Conservation (phyloP, 1,284 basidiomycete genomes). For the Leccinum insolens region DNA sequence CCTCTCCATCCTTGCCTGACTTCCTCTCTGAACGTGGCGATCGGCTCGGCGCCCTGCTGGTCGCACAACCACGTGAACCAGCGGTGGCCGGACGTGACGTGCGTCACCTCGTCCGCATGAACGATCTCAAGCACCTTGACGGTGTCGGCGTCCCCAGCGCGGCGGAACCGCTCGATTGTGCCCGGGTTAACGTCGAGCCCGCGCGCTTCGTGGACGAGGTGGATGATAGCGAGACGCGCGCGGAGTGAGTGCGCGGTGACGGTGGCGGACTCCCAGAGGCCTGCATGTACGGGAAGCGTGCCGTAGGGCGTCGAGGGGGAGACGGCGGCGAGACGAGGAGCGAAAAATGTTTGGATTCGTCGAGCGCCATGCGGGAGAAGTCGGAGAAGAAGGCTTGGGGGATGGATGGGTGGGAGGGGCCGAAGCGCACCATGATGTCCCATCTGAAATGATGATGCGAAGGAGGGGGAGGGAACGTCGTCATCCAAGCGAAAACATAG, state of each 20-base stretch:
- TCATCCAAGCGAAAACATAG: fast-evolving
- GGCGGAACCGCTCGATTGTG: slow-evolving; percentile 4
- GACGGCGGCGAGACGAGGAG: not conserved
- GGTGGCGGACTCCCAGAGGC: slow-evolving; percentile 1
- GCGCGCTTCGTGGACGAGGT: not conserved
- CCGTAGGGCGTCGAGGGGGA: not conserved
- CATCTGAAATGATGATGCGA: not conserved
- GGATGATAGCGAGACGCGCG: slow-evolving; percentile 1
- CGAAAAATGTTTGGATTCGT: not conserved
- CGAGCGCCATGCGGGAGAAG: not conserved
- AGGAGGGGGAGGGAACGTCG: not conserved
- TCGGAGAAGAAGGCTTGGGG: slow-evolving; percentile 1
- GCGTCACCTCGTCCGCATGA: slow-evolving; percentile 3
- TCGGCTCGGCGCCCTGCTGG: too few species aligned
- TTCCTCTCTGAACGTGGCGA: too few species aligned
- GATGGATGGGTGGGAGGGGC: not conserved
- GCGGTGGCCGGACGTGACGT: too few species aligned
- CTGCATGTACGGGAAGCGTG: not conserved
- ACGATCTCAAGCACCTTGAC: not conserved
- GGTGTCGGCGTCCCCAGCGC: slow-evolving; percentile 1
- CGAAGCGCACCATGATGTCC: slow-evolving; percentile 5
- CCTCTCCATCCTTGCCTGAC: too few species aligned
- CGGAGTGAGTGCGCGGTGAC: not conserved
- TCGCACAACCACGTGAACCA: too few species aligned
- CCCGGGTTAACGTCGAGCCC: slow-evolving; percentile 2